phyloP scores from a whole-genome alignment of 1,284 basidiomycete genomes.

The Cutaneotrichosporon sp. region DNA sequence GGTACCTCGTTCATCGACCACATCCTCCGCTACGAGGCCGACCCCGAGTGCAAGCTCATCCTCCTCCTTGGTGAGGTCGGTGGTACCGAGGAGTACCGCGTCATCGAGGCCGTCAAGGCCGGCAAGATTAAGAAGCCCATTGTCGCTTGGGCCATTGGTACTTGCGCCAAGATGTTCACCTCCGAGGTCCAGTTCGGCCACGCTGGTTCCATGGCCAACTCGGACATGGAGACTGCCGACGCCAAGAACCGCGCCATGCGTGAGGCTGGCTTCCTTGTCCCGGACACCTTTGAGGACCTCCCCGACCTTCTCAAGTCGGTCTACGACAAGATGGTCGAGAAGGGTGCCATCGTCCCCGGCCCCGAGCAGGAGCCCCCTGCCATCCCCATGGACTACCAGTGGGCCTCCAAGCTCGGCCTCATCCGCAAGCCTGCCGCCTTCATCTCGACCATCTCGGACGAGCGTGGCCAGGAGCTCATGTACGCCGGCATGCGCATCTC shows the following conservation, averaged over 20 bases:
- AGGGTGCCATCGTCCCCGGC: constrained; percentile 66
- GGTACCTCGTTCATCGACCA: constrained; percentile 99
- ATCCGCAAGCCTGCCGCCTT: constrained; percentile 98
- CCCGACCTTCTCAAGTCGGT: constrained; percentile 76
- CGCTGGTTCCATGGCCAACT: constrained; percentile 97
- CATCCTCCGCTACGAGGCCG: constrained; percentile 91
- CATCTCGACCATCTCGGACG: constrained; percentile 99
- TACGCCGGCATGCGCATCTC: constrained; percentile 99
- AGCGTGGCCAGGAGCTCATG: constrained; percentile 95
- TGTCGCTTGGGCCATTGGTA: constrained; percentile 98
- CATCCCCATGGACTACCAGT: constrained; percentile 99
- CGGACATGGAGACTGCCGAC: constrained; percentile 92
- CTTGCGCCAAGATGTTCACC: constrained; percentile 99
- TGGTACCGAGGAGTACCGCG: constrained; percentile 97
- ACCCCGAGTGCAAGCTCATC: constrained; percentile 97
- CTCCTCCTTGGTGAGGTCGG: constrained; percentile 98
- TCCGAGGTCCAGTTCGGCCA: constrained; percentile 99
- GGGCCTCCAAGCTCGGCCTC: constrained; percentile 96
- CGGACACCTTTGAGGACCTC: constrained; percentile 95
- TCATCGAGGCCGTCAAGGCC: constrained; percentile 93
- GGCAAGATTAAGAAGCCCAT: constrained; percentile 97
- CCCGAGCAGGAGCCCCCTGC: constrained; percentile 83
- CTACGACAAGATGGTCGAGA: constrained; percentile 74
- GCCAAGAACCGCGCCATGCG: constrained; percentile 97
- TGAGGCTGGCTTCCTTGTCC: constrained; percentile 91